Base-by-base conservation (phyloP, 2,329 filamentous ascomycete species). In the Penicillium sp. region DNA sequence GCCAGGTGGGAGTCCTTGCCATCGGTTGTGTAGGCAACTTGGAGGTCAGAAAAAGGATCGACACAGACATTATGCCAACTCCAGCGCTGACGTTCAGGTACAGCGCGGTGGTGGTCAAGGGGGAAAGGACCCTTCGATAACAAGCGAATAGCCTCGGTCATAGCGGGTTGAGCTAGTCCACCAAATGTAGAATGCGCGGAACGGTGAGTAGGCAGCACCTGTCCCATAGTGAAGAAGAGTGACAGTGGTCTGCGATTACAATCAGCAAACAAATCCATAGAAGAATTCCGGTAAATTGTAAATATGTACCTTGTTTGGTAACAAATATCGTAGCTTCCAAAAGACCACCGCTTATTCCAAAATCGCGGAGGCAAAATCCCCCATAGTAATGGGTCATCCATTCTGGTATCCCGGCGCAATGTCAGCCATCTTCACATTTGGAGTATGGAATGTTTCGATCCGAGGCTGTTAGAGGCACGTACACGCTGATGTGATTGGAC, bases 341-440 rank as follows among this genome's bases (percentile, higher is more conserved):
- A 82, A 10, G 88, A 86, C 91, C 92, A 97, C 71, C 94, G 85
- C 67, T 91, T 81, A 69, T 92, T 94, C 65, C 70, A 75, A 69
- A 94, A 90, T 47, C 83, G 81, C 43, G 90, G 73, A 1, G 94
- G 94, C 4, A 99, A 78, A 35, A 91, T 84, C 17, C 93, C 94
- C 93, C 93, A 99, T 64, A 97, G 86, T 56, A 97, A 77, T 26
- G 94, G 94, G 76, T 99, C 94, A 75, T 99, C 94, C 65, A 97
- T 78, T 56, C 93, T 97, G 72, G 61, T 48, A 61, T 60, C 50
- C 53, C 64, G 54, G 55, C 58, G 61, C 55, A 59, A 53, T 55
- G 69, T 69, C 67, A 71, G 69, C 59, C 56, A 63, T 62, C 53
- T 58, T 58, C 46, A 53, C 49, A 30, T 46, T 51, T 53, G 46